A percentile compares a stretch with the other conserved stretches of the same genome.
These are phyloP conservation scores for Umbelopsis ramanniana DNA, from an alignment of 192 early-diverging fungal species.

Conservation along the genomic window DNA sequence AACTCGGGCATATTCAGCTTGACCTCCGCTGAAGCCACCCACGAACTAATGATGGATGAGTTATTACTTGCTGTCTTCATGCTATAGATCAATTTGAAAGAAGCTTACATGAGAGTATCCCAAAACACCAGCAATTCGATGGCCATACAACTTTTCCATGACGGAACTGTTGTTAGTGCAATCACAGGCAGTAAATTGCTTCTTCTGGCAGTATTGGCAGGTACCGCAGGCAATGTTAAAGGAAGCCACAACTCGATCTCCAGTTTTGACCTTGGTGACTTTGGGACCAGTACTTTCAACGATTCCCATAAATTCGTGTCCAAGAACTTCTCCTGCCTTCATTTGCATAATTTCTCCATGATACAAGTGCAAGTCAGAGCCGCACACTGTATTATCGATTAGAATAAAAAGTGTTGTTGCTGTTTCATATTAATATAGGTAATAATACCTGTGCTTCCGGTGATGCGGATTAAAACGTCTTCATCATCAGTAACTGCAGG, in stretches of 20 bases:
- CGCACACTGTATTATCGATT: conserved; percentile 44
- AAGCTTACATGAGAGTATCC: conserved; percentile 53
- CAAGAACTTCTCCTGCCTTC: conserved; percentile 50
- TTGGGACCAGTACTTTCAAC: conserved; percentile 47
- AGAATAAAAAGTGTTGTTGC: neutral
- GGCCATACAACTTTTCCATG: conserved; percentile 56
- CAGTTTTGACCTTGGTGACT: conserved; percentile 48
- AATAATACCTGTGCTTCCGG: conserved; percentile 36
- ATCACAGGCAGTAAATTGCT: conserved; percentile 52
- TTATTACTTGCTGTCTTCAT: neutral
- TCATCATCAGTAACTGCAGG: conserved; percentile 52
- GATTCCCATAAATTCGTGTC: conserved; percentile 57
- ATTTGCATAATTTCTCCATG: conserved; percentile 51
- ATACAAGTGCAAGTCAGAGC: conserved; percentile 54
- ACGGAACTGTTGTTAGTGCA: conserved; percentile 52
- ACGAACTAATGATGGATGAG: conserved; percentile 26
- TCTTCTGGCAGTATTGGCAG: conserved; percentile 54
- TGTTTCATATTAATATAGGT: neutral
- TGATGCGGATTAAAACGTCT: conserved; percentile 49
- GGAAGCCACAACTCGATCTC: conserved; percentile 53
- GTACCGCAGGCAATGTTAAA: conserved; percentile 55
- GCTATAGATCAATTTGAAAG: neutral
- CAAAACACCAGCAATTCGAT: conserved; percentile 47
- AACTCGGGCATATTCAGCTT: conserved; percentile 57
- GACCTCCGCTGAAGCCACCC: conserved; percentile 47